Conservation (phyloP, 2,329 filamentous ascomycete species). For the Akanthomyces uredinophilus region DNA sequence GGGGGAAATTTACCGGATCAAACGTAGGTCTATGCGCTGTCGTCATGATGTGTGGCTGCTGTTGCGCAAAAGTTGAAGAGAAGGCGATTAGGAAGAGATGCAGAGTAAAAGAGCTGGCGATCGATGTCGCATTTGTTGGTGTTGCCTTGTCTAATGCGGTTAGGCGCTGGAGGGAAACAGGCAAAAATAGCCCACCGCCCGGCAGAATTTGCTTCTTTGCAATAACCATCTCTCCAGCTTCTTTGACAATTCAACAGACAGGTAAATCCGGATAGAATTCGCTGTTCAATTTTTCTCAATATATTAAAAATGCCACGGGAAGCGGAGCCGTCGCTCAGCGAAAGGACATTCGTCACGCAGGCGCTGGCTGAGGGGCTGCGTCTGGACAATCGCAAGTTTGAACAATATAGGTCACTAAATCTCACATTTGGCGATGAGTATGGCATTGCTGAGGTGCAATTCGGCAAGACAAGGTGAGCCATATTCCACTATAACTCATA, state of each 20-base stretch:
- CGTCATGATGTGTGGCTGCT: conserved; percentile 44
- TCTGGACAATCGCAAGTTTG: conserved; percentile 75
- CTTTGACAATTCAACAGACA: background rate
- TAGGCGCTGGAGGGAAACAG: background rate
- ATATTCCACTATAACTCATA: background rate
- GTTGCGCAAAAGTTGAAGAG: background rate
- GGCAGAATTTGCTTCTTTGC: conserved; percentile 40
- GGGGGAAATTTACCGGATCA: conserved; percentile 63
- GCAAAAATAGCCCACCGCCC: conserved; percentile 37
- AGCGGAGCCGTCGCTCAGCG: conserved; percentile 82
- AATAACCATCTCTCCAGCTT: background rate
- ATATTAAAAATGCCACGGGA: conserved; percentile 74
- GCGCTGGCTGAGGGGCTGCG: conserved; percentile 77
- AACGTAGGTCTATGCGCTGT: conserved; percentile 84
- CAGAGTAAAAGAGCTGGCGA: background rate
- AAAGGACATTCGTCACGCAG: conserved; percentile 78
- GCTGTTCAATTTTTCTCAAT: background rate
- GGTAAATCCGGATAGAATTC: background rate
- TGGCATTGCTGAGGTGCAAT: conserved; percentile 78
- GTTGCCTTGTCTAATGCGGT: background rate
- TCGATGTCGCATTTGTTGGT: background rate
- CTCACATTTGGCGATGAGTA: conserved; percentile 86
- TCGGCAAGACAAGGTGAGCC: conserved; percentile 82
- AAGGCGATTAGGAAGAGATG: background rate
- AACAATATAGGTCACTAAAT: conserved; percentile 72